These are phyloP conservation scores for Lasiodiplodia gonubiensis DNA, from an alignment of 2,329 filamentous ascomycete genomes.

Conservation along the genomic window DNA sequence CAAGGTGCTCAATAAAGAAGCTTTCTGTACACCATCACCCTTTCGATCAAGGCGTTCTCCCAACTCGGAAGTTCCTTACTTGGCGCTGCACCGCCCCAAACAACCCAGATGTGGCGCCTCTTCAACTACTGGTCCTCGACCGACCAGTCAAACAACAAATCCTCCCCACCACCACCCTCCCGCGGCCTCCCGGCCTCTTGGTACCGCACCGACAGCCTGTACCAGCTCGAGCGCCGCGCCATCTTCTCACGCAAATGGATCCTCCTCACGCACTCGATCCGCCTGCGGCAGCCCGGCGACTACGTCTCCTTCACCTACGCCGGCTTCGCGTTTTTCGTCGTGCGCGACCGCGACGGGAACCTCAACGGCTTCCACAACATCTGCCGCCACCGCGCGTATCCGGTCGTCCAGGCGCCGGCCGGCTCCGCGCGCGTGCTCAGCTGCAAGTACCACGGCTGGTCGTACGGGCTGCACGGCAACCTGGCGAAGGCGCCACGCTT, in stretches of 20 bases:
- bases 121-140: neutral
- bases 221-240: slow-evolving; percentile 62
- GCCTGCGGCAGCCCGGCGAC: slow-evolving; percentile 60
- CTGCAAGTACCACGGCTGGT: slow-evolving; percentile 54
- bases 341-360: slow-evolving; percentile 7
- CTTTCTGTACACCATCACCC: neutral
- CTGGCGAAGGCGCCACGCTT: slow-evolving; percentile 52
- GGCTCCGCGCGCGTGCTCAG: slow-evolving; percentile 45
- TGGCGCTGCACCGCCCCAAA: neutral
- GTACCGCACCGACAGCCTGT: slow-evolving; percentile 61
- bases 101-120: neutral
- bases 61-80: neutral
- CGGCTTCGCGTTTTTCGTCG: slow-evolving; percentile 53
- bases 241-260: slow-evolving; percentile 65
- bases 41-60: neutral
- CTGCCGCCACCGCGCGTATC: slow-evolving; percentile 51
- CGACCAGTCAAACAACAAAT: slow-evolving; percentile 25
- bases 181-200: slow-evolving; percentile 58
- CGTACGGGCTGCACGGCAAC: slow-evolving; percentile 46
- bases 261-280: slow-evolving; percentile 59
- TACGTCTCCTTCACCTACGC: slow-evolving; percentile 63
- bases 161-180: slow-evolving; percentile 36
- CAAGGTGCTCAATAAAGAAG: neutral
- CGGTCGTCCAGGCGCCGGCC: slow-evolving; percentile 35
- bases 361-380: slow-evolving; percentile 49